Evolutionary conservation across 108 stramenopile species (phyloP), one percentile per base, ranked within the genome.

Genomic region (Fistulifera pelliculosa): DNA sequence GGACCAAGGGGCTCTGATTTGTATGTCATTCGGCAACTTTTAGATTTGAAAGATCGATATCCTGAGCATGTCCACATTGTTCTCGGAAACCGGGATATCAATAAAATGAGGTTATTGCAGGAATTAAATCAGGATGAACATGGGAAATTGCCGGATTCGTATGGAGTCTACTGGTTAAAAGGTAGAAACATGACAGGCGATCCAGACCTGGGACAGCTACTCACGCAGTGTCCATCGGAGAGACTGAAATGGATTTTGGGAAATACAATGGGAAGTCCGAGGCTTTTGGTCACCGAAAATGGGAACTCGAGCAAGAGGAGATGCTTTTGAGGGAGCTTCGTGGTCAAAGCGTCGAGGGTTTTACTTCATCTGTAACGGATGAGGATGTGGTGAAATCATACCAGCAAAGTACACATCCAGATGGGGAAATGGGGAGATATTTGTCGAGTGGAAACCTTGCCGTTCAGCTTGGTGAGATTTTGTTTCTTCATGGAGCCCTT

Each of bases 41-140:
- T 90, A 26, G 71, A 76, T 49, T 63, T 94, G 60, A 70, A 80
- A 57, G 41, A 58, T 26, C 68, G 85, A 38, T 83, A 84, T 64
- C 79, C 82, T 0, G 45, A 81, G 45, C 71, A 82, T 22, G 93
- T 94, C 1, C 66, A 83, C 58, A 86, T 87, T 39, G 54, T 94
- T 1, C 61, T 90, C 74, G 93, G 93, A 1, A 94, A 94, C 71
- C 77, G 93, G 40, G 93, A 94, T 59, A 76, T 94, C 38, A 94
- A 94, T 47, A 94, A 94, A 65, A 67, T 94, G 45, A 64, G 93
- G 18, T 75, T 94, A 42, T 41, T 69, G 15, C 75, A 85, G 51
- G 86, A 87, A 66, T 24, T 94, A 58, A 72, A 75, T 21, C 21
- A 45, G 4, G 50, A 41, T 16, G 42, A 53, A 16, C 17, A 27